A percentile compares a stretch with the other conserved stretches of the same genome.
phyloP scores from a whole-genome alignment of 164 flowering plant genomes.

The Magnolia officinalis region DNA sequence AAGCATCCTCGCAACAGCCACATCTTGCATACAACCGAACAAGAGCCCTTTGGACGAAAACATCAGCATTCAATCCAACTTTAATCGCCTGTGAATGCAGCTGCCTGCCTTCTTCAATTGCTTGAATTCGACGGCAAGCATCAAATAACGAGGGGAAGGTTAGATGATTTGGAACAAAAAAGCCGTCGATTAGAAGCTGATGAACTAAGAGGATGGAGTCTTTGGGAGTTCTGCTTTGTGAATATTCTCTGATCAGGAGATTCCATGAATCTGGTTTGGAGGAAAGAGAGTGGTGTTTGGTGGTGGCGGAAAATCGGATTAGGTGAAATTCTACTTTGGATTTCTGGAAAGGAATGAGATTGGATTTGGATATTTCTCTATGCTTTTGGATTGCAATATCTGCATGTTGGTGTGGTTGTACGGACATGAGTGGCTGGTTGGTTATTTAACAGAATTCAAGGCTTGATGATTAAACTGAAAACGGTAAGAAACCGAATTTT shows the following conservation, averaged over 20 bases:
- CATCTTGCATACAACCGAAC: not conserved
- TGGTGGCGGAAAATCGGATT: no score
- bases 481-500: not conserved
- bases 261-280: not conserved
- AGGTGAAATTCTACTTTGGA: no score
- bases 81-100: slow-evolving; percentile 3
- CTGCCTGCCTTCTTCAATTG: slow-evolving; percentile 6
- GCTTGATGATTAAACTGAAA: not conserved
- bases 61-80: slow-evolving; percentile 1
- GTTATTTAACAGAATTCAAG: not conserved
- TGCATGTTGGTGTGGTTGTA: not conserved
- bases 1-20: not conserved
- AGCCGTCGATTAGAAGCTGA: not conserved
- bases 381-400: not conserved
- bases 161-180: not conserved
- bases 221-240: not conserved
- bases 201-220: not conserved
- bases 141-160: not conserved
- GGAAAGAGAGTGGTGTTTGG: no score
- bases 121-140: not conserved
- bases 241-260: not conserved
- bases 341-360: no score
- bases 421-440: not conserved
- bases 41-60: slow-evolving; percentile 7
- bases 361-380: not conserved